Percentiles rank a stretch among this genome's conserved stretches.
phyloP scores from a whole-genome alignment of 352 stramenopile genomes.

The Phytopythium sindhum region DNA sequence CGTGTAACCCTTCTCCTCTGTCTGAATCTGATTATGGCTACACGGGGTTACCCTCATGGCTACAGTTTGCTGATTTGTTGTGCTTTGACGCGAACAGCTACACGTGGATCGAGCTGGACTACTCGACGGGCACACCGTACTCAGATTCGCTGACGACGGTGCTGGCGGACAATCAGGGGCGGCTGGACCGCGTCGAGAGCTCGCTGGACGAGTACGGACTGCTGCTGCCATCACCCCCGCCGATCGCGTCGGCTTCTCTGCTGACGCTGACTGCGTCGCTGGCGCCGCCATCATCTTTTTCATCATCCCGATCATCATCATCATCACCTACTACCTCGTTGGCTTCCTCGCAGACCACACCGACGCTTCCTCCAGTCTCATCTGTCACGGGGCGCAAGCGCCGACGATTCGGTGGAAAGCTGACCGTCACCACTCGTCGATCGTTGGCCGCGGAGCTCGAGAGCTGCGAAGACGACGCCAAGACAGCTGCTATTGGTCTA shows the following conservation, averaged over 20 bases:
- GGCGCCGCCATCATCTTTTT: not conserved
- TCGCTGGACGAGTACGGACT: constrained; percentile 29
- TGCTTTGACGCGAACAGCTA: constrained; percentile 30
- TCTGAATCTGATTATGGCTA: not conserved
- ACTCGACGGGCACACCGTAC: constrained; percentile 44
- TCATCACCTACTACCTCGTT: constrained; percentile 11
- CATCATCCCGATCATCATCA: too few relatives aligned
- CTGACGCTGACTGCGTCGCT: not conserved
- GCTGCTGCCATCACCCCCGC: constrained; percentile 20
- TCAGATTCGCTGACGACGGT: constrained; percentile 32
- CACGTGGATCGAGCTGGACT: constrained; percentile 68
- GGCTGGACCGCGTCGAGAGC: constrained; percentile 24
- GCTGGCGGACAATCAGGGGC: constrained; percentile 30
- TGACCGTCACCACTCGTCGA: too few relatives aligned
- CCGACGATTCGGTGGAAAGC: constrained; percentile 17
- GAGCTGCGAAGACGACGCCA: constrained; percentile 11
- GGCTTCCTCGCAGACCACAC: not conserved
- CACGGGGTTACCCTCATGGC: not conserved
- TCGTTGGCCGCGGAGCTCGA: constrained; percentile 24
- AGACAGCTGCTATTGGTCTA: not conserved
- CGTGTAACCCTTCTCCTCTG: not conserved
- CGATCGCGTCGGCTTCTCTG: constrained; percentile 13
- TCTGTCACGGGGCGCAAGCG: constrained; percentile 18
- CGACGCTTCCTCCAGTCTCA: not conserved
- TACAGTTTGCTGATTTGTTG: not conserved